Evolutionary conservation across 1,284 basidiomycete species (phyloP).

Genomic region (Schizophyllum amplum): DNA sequence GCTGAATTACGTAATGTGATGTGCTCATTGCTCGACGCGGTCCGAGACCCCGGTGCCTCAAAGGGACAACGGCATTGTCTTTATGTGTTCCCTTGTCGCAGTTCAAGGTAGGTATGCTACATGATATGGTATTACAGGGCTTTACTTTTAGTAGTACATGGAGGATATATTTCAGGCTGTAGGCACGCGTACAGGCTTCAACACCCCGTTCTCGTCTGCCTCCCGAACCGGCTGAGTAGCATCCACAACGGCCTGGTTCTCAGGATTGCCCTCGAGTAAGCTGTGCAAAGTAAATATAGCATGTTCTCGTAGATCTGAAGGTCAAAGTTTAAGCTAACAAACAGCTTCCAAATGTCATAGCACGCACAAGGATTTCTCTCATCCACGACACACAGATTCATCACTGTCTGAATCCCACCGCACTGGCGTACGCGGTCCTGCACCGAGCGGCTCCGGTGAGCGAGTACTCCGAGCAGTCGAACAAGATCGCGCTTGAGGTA

Average conservation of each 20-base stretch:
- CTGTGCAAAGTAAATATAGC: constrained; percentile 79
- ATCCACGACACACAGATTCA: constrained; percentile 84
- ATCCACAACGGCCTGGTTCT: constrained; percentile 74
- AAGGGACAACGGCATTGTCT: neutral
- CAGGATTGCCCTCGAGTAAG: constrained; percentile 64
- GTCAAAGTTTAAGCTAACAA: constrained; percentile 7
- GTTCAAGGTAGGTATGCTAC: too few species aligned
- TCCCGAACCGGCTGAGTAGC: constrained; percentile 55
- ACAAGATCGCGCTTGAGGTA: constrained; percentile 82
- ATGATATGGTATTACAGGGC: neutral
- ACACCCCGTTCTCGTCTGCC: constrained; percentile 52
- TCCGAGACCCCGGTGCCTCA: neutral
- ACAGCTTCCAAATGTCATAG: constrained; percentile 3
- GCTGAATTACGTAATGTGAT: neutral
- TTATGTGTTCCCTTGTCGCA: too few species aligned
- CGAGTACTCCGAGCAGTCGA: constrained; percentile 69
- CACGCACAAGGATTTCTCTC: constrained; percentile 80
- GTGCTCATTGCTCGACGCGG: neutral
- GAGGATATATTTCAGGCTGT: neutral
- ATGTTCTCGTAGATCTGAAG: constrained; percentile 79
- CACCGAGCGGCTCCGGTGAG: constrained; percentile 49
- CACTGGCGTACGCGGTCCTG: constrained; percentile 67
- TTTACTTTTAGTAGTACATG: neutral
- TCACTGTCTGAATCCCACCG: constrained; percentile 71
- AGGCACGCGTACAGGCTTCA: constrained; percentile 15